phyloP scores from a whole-genome alignment of 2,329 filamentous ascomycete genomes.

The Trichoderma atroviride region DNA sequence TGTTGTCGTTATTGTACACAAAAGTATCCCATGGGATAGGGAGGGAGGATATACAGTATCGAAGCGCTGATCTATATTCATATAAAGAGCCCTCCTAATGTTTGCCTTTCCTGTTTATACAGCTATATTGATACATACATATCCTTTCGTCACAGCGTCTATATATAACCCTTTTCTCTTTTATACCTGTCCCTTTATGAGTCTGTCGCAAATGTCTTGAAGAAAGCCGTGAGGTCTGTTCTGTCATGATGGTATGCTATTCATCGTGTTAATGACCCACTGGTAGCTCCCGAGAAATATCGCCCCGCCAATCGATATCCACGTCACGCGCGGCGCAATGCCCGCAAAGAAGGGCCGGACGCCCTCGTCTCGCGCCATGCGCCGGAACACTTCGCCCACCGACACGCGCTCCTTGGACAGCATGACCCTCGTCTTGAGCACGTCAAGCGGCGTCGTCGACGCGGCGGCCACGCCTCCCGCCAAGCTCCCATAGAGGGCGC shows the following conservation, averaged over 20 bases:
- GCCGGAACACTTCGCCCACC: constrained; percentile 60
- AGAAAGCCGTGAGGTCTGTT: constrained; percentile 10
- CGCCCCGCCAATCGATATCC: constrained; percentile 93
- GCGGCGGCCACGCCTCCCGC: constrained; percentile 85
- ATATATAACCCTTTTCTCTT: neutral
- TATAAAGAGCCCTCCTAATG: constrained; percentile 21
- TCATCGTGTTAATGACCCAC: constrained; percentile 77
- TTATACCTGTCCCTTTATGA: neutral
- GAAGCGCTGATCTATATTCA: constrained; percentile 20
- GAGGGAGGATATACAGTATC: neutral
- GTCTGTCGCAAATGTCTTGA: neutral
- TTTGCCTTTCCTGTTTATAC: constrained; percentile 23
- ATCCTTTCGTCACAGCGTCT: constrained; percentile 1
- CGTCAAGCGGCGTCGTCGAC: constrained; percentile 89
- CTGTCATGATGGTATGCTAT: constrained; percentile 19
- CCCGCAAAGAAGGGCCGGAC: constrained; percentile 72
- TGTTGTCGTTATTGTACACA: neutral
- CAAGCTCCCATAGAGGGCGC: constrained; percentile 80
- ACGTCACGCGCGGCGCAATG: constrained; percentile 80
- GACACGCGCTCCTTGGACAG: constrained; percentile 70
- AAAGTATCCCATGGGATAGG: neutral
- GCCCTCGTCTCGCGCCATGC: constrained; percentile 67
- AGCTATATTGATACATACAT: constrained; percentile 11
- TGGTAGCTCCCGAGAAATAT: constrained; percentile 95
- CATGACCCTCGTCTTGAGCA: constrained; percentile 97